Evolutionary conservation across 306 rosid species (phyloP).

Genomic region (Canavalia ensiformis): DNA sequence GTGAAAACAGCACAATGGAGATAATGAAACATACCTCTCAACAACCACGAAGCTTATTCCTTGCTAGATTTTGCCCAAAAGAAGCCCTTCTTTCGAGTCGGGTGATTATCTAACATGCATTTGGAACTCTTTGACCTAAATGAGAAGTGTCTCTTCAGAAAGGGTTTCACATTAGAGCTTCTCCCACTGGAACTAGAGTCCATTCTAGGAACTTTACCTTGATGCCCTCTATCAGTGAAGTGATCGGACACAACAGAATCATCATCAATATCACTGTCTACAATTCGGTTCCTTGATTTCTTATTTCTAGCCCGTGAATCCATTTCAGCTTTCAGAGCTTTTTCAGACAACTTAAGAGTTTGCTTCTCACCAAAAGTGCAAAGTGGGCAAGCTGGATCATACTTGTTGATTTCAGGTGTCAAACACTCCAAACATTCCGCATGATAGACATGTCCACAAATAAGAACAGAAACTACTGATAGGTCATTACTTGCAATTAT

Average conservation of each 20-base stretch:
- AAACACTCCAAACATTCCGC: constrained; percentile 89
- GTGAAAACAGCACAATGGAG: constrained; percentile 38
- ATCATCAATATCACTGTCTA: constrained; percentile 68
- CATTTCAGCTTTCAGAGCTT: constrained; percentile 79
- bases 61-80: constrained; percentile 91
- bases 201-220: constrained; percentile 63
- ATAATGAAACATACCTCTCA: constrained; percentile 62
- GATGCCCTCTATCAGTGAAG: constrained; percentile 58
- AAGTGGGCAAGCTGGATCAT: constrained; percentile 88
- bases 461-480: constrained; percentile 79
- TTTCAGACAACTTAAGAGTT: constrained; percentile 70
- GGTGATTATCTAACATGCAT: constrained; percentile 59
- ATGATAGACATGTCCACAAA: constrained; percentile 90
- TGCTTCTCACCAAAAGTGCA: constrained; percentile 88
- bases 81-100: constrained; percentile 83
- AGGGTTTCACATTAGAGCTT: constrained; percentile 73
- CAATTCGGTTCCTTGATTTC: constrained; percentile 67
- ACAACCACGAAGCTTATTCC: constrained; percentile 57
- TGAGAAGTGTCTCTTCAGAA: constrained; percentile 84
- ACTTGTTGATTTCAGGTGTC: constrained; percentile 81
- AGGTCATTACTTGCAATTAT: constrained; percentile 63
- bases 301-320: constrained; percentile 71
- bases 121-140: constrained; percentile 83
- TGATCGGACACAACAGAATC: constrained; percentile 62
- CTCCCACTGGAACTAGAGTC: constrained; percentile 73